Base-by-base conservation (phyloP, 352 stramenopile genomes). In the Pythium aquatile region DNA sequence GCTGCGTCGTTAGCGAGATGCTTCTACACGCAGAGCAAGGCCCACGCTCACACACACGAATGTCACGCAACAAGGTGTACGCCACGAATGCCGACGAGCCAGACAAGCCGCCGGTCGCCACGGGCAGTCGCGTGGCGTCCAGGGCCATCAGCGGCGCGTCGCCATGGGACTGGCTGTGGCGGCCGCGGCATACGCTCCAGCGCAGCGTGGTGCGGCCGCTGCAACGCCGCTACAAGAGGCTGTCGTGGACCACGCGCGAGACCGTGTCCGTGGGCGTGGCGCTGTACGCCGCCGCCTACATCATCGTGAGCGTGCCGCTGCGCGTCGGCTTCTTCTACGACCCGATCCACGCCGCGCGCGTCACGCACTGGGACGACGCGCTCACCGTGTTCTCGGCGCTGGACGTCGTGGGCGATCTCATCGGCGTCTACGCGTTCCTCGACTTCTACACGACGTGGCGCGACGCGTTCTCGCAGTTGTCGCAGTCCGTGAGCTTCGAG, bases 261-360 rank as follows among this genome's bases (percentile, higher is more conserved):
- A 87, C 72, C 1, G 56, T 81, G 33, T 69, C 47, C 24, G 61
- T 76, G 5, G 30, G 44, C 2, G 39, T 76, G 28, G 74, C 67
- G 24, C 51, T 82, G 16, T 68, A 58, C 24, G 46, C 55, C 0
- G 48, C 81, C 54, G 35, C 83, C 24, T 92, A 92, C 70, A 61
- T 82, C 20, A 70, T 87, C 37, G 17, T 81, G 26, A 90, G 74
- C 14, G 60, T 92, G 5, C 83, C 81, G 16, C 69, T 91, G 8
- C 82, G 83, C 0, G 73, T 94, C 44, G 85, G 83, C 28, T 87
- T 94, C 55, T 68, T 86, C 55, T 91, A 83, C 48, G 79, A 90
- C 61, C 79, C 79, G 3, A 81, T 83, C 44, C 37, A 66, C 1
- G 57, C 39, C 20, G 33, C 14, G n/a, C 61, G 20, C 5, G 59